phyloP scores from a whole-genome alignment of 371 early-diverging fungal species.

The Mortierella sp. region DNA sequence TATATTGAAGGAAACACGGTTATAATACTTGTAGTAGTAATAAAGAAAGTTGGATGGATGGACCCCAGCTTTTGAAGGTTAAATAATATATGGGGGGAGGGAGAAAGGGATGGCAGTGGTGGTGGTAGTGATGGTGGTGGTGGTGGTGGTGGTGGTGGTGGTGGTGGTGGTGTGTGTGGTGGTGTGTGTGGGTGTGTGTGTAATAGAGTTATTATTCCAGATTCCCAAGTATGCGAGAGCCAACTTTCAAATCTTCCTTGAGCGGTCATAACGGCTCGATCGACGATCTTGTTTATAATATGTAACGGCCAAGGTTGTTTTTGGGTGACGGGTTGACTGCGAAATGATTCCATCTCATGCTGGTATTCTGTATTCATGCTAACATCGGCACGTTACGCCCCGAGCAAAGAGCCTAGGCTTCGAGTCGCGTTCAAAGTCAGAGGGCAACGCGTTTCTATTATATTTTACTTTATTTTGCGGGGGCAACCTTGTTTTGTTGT shows the following conservation, averaged over 20 bases:
- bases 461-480: too few species aligned
- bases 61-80: not conserved
- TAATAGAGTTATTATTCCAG: slow-evolving; percentile 4
- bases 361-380: slow-evolving; percentile 5
- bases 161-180: not conserved
- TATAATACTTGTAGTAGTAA: too few species aligned
- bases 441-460: too few species aligned
- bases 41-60: not conserved
- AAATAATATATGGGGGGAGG: not conserved
- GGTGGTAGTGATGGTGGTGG: not conserved
- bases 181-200: not conserved
- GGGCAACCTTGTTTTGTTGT: too few species aligned
- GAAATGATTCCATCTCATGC: slow-evolving; percentile 14
- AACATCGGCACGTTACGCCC: not conserved
- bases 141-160: not conserved
- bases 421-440: too few species aligned
- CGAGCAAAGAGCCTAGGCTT: too few species aligned
- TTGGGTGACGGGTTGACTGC: not conserved
- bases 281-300: not conserved
- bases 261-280: too few species aligned
- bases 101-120: not conserved
- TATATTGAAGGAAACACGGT: not conserved
- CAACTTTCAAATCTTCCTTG: slow-evolving; percentile 49
- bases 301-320: not conserved
- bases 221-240: slow-evolving; percentile 15